These are phyloP conservation scores for Danielozyma ontarioensis DNA, from an alignment of 805 yeast genomes.

Conservation along the genomic window DNA sequence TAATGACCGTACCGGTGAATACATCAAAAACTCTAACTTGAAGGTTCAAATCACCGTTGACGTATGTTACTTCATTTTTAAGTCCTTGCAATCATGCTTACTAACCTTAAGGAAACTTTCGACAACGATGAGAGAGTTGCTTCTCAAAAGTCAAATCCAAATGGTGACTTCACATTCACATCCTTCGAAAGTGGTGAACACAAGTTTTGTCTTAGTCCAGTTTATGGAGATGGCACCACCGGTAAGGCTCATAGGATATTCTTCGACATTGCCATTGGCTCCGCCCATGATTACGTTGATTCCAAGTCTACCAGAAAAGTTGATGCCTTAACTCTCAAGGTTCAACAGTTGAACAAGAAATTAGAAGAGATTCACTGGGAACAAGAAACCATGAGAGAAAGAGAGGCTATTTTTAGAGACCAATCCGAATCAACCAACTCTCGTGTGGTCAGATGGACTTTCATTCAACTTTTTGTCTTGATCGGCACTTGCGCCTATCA, in stretches of 20 bases:
- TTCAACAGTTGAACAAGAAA: constrained; percentile 52
- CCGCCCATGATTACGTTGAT: constrained; percentile 56
- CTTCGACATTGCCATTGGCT: constrained; percentile 69
- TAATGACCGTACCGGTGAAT: constrained; percentile 42
- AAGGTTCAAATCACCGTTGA: constrained; percentile 67
- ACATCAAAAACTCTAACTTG: constrained; percentile 50
- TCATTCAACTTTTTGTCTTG: constrained; percentile 65
- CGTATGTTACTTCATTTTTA: constrained; percentile 23
- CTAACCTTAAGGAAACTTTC: constrained; percentile 45
- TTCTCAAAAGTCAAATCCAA: constrained; percentile 54
- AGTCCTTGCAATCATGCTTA: not conserved
- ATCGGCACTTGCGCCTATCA: constrained; percentile 71
- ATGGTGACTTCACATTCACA: constrained; percentile 73
- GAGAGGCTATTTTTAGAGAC: constrained; percentile 75
- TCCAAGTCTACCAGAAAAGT: constrained; percentile 52
- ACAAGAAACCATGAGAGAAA: constrained; percentile 64
- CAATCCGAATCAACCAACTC: constrained; percentile 72
- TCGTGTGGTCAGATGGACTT: constrained; percentile 68
- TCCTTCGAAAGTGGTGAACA: constrained; percentile 85
- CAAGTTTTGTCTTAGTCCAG: constrained; percentile 62
- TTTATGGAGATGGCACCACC: constrained; percentile 65
- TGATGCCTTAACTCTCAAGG: constrained; percentile 48
- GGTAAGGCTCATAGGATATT: constrained; percentile 61
- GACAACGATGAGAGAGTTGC: constrained; percentile 79
- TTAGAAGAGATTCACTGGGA: constrained; percentile 58